phyloP scores from a whole-genome alignment of 306 rosid species.

The Amphicarpaea edgeworthii region DNA sequence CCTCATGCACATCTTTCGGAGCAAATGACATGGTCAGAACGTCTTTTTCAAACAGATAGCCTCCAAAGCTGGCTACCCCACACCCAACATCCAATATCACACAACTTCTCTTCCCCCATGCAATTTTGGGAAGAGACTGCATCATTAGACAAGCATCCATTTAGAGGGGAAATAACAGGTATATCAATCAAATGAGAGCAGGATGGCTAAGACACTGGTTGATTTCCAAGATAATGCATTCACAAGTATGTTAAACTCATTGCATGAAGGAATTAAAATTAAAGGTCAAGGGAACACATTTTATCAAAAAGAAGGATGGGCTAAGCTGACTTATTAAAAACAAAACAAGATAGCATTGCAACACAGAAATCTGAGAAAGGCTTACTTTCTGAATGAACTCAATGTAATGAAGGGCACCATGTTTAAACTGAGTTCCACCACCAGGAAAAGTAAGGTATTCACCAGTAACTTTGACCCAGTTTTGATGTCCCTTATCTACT shows the following conservation, averaged over 20 bases:
- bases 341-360: conserved; percentile 10
- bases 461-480: conserved; percentile 89
- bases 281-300: conserved; percentile 6
- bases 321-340: conserved; percentile 2
- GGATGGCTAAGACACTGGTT: neutral
- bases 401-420: conserved; percentile 89
- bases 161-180: neutral
- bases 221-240: conserved; percentile 19
- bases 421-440: conserved; percentile 89
- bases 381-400: conserved; percentile 83
- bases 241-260: conserved; percentile 7
- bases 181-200: conserved; percentile 19
- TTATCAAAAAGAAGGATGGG: conserved; percentile 9
- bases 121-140: conserved; percentile 75
- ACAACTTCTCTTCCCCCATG: conserved; percentile 90
- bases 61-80: conserved; percentile 96
- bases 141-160: conserved; percentile 32
- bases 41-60: conserved; percentile 79
- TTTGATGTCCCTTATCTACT: conserved; percentile 83
- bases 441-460: conserved; percentile 88
- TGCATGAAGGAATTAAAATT: conserved; percentile 10
- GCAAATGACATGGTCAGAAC: conserved; percentile 88
- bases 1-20: conserved; percentile 93
- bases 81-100: conserved; percentile 90
- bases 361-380: conserved; percentile 30